phyloP scores from a whole-genome alignment of 2,329 filamentous ascomycete genomes.

The Aspergillus thermomutatus region DNA sequence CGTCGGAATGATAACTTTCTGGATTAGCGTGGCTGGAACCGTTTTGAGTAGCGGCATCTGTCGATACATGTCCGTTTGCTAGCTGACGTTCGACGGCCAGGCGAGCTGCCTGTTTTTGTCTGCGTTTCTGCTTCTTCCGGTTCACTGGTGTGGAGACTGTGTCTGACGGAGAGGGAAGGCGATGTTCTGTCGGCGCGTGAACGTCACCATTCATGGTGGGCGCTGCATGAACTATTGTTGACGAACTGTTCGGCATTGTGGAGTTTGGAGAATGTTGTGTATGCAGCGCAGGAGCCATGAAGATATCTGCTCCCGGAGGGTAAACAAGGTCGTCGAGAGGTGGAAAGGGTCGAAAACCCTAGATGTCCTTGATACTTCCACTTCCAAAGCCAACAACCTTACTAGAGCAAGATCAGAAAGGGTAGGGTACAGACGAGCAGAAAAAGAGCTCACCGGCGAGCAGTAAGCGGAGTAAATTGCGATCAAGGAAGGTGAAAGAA shows the following conservation, averaged over 20 bases:
- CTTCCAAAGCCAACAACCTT: conserved; percentile 12
- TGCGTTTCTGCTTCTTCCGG: conserved; percentile 91
- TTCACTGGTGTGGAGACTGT: conserved; percentile 59
- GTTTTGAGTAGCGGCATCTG: conserved; percentile 31
- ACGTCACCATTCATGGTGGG: conserved; percentile 27
- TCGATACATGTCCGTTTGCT: conserved; percentile 24
- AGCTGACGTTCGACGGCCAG: conserved; percentile 56
- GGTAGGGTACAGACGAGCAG: conserved; percentile 5
- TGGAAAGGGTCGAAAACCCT: conserved; percentile 1
- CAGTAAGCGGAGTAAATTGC: not conserved
- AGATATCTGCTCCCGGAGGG: not conserved
- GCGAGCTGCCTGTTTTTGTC: conserved; percentile 76
- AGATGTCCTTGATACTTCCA: conserved; percentile 9
- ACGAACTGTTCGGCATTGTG: conserved; percentile 28
- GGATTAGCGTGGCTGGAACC: conserved; percentile 30
- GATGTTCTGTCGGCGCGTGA: conserved; percentile 17
- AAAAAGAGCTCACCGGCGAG: conserved; percentile 3
- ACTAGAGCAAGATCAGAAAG: conserved; percentile 10
- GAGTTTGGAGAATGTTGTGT: conserved; percentile 21
- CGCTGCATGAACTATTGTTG: conserved; percentile 21
- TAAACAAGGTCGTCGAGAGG: not conserved
- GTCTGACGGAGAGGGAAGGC: conserved; percentile 11
- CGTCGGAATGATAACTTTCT: conserved; percentile 27
- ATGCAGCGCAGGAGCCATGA: conserved; percentile 15
- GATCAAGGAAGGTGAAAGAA: not conserved